Base-by-base conservation (phyloP, 441 rosid genomes). In the Mallotus repandus region DNA sequence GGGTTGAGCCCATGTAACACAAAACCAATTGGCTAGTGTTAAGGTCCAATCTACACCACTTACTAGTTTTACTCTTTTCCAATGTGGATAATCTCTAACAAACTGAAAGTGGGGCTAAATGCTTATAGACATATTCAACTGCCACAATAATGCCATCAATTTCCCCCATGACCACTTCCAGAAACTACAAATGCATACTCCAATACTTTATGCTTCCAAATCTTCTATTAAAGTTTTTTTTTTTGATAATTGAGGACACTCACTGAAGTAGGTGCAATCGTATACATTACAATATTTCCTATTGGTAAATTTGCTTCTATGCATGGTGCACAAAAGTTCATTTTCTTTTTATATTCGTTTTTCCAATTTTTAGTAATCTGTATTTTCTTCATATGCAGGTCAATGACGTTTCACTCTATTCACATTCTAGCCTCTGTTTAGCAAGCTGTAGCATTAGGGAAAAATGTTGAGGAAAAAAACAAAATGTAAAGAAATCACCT, bases 361-460 rank as follows among this genome's bases (percentile, higher is more conserved):
- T 46, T 63, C 14, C 22, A 57, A 52, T 16, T 63, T 64, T 41
- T 15, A 41, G 15, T 32, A 9, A 25, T 9, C 57, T 7, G 38
- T 66, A 10, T 56, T 55, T n/a, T 19, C 25, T 63, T 4, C 29
- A 32, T n/a, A 1, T 68, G 62, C 77, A 63, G 80, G 66, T 56
- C 46, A 62, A 45, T 72, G 5, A 13, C 59, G 55, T 61, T 66
- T 56, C 21, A 57, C 52, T 7, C 21, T 56, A 48, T 55, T 70
- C 29, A 48, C 64, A 69, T 29, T 52, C 29, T 38, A 69, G 53
- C 62, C 35, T 69, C 48, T 19, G 6, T 50, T 43, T 19, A 50
- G 45, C 41, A 35, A 70, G 50, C 49, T 64, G 61, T 68, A 48
- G 66, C 9, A 5, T n/a, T 41, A 25, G 10, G 52, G 58, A 38